phyloP scores from a whole-genome alignment of 495 filamentous ascomycete genomes.

The Hypomontagnella submonticulosa region DNA sequence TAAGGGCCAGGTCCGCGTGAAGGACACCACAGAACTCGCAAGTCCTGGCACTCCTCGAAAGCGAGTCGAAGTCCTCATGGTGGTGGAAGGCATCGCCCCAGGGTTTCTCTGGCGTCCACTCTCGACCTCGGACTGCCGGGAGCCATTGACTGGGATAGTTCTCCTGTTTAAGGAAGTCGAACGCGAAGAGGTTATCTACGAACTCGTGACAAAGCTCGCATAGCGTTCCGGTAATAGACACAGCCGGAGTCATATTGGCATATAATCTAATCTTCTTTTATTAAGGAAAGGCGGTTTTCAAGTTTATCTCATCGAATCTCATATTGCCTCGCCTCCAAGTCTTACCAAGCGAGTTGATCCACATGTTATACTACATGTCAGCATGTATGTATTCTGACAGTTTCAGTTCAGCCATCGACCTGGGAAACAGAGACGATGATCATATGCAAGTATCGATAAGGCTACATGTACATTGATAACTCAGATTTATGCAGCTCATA shows the following conservation, averaged over 20 bases:
- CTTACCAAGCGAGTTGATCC: no score
- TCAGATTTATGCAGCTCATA: background rate
- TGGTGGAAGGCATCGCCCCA: slow-evolving; percentile 32
- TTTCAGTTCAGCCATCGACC: no score
- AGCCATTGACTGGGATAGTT: slow-evolving; percentile 20
- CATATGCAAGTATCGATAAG: no score
- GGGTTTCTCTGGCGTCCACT: slow-evolving; percentile 6
- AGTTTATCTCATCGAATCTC: no score
- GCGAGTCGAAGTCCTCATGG: slow-evolving; percentile 20
- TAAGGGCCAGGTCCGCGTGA: slow-evolving; percentile 14
- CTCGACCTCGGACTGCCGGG: background rate
- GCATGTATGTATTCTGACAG: no score
- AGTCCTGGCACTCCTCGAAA: slow-evolving; percentile 22
- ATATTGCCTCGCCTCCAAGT: no score
- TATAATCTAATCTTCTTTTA: background rate
- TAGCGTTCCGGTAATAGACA: slow-evolving; percentile 18
- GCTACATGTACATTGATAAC: background rate
- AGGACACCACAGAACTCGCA: slow-evolving; percentile 32
- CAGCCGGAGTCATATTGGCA: slow-evolving; percentile 14
- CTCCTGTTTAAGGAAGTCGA: slow-evolving; percentile 16
- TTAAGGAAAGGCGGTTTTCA: no score
- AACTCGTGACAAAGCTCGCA: slow-evolving; percentile 36
- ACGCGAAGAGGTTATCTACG: slow-evolving; percentile 28
- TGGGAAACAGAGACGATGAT: no score
- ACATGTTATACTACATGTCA: no score